Evolutionary conservation across 2,329 filamentous ascomycete species (phyloP).

Genomic region (Parastagonospora avenae): DNA sequence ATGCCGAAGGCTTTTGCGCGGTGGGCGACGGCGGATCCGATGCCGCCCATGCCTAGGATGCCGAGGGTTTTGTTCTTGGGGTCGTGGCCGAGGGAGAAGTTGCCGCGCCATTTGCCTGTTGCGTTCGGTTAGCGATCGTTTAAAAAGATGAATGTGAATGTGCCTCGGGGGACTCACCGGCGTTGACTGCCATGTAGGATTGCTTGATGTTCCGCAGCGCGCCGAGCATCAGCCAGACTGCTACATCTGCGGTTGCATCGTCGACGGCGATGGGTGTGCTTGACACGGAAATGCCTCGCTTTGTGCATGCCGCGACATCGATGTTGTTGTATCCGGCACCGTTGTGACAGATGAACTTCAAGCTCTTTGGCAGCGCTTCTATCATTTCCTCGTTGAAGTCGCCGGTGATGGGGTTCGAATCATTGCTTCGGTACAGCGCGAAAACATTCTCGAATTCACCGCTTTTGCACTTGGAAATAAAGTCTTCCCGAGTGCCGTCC

Average conservation of each 20-base stretch:
- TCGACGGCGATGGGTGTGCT: conserved; percentile 57
- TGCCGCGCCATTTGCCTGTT: conserved; percentile 52
- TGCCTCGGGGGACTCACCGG: conserved; percentile 34
- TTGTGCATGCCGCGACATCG: conserved; percentile 59
- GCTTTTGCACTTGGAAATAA: conserved; percentile 60
- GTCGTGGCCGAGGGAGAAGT: conserved; percentile 57
- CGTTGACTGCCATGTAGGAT: conserved; percentile 53
- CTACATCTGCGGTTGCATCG: conserved; percentile 57
- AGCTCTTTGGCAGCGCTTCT: conserved; percentile 46
- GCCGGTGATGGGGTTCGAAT: conserved; percentile 57
- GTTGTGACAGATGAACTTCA: conserved; percentile 55
- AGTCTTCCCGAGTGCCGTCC: conserved; percentile 59
- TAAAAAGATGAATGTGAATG: conserved; percentile 12
- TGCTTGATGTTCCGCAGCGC: conserved; percentile 57
- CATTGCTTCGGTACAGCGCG: conserved; percentile 64
- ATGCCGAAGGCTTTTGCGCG: conserved; percentile 62
- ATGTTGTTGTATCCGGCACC: conserved; percentile 67
- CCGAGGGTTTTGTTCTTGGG: conserved; percentile 60
- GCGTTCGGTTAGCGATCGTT: conserved; percentile 7
- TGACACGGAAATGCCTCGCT: conserved; percentile 52
- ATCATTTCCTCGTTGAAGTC: conserved; percentile 55
- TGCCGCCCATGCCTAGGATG: conserved; percentile 66
- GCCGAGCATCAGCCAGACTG: conserved; percentile 58
- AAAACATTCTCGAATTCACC: conserved; percentile 62
- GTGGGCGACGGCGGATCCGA: conserved; percentile 57